Conservation (phyloP, 2,329 filamentous ascomycete genomes). For the Cladosporium sphaerospermum region DNA sequence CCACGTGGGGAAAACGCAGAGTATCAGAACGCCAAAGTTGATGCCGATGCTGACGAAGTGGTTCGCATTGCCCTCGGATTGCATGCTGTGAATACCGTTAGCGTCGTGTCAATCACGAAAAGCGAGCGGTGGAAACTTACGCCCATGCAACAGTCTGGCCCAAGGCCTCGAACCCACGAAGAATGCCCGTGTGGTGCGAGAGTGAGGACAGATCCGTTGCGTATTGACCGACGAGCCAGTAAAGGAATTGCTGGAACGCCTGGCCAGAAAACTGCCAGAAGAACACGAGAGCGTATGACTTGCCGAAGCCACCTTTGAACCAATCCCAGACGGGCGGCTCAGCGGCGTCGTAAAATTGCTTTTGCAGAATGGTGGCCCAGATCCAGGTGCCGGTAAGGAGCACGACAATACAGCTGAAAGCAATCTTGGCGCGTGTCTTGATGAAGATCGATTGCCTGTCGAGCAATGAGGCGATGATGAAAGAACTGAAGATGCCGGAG, state of each 20-base stretch:
- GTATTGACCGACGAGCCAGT: slow-evolving; percentile 34
- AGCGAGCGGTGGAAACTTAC: slow-evolving; percentile 18
- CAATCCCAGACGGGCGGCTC: slow-evolving; percentile 29
- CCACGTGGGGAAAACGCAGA: slow-evolving; percentile 31
- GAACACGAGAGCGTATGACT: slow-evolving; percentile 25
- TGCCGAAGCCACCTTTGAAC: slow-evolving; percentile 31
- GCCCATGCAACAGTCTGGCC: slow-evolving; percentile 33
- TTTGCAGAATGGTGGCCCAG: slow-evolving; percentile 29
- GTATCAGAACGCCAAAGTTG: slow-evolving; percentile 30
- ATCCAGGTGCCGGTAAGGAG: slow-evolving; percentile 32
- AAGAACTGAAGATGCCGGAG: slow-evolving; percentile 31
- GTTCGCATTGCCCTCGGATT: slow-evolving; percentile 31
- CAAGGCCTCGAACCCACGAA: slow-evolving; percentile 30
- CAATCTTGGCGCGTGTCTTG: slow-evolving; percentile 28
- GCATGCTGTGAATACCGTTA: slow-evolving; percentile 25
- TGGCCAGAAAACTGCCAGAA: slow-evolving; percentile 30
- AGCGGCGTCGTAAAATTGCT: slow-evolving; percentile 24
- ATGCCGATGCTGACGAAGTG: slow-evolving; percentile 33
- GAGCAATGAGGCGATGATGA: slow-evolving; percentile 30
- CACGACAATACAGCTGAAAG: slow-evolving; percentile 26
- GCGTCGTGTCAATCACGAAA: neutral
- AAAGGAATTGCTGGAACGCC: slow-evolving; percentile 33
- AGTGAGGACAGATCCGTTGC: slow-evolving; percentile 28
- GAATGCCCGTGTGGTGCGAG: slow-evolving; percentile 31
- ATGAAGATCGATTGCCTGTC: slow-evolving; percentile 31